phyloP scores from a whole-genome alignment of 192 early-diverging fungal genomes.

The Coemansia erecta region DNA sequence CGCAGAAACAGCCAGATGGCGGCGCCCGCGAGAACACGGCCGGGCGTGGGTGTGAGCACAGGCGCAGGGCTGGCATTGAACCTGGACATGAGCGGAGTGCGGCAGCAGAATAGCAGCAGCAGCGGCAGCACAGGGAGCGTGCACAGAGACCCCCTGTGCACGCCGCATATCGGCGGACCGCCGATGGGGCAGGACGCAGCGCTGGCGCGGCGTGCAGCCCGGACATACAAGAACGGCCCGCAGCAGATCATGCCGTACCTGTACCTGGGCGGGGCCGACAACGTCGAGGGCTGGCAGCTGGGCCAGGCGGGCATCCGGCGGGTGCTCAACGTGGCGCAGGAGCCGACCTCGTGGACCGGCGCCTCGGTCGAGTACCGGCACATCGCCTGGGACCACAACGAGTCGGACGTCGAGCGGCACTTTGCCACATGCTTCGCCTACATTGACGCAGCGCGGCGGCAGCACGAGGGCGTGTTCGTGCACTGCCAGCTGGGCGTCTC shows the following conservation, averaged over 20 bases:
- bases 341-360: conserved; percentile 5
- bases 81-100: too few relatives aligned
- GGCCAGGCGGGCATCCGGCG: conserved; percentile 7
- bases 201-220: conserved; percentile 28
- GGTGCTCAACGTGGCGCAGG: conserved; percentile 37
- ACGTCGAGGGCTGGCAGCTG: conserved; percentile 20
- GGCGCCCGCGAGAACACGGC: too few relatives aligned
- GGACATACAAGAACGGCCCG: conserved; percentile 33
- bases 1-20: too few relatives aligned
- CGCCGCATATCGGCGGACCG: background rate
- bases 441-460: conserved; percentile 61
- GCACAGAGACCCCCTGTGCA: background rate
- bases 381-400: conserved; percentile 72
- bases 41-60: too few relatives aligned
- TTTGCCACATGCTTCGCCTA: conserved; percentile 62
- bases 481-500: conserved; percentile 90
- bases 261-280: conserved; percentile 37
- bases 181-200: conserved; percentile 7
- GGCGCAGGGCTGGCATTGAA: too few relatives aligned
- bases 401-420: conserved; percentile 60
- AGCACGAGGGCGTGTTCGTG: conserved; percentile 66
- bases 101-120: too few relatives aligned
- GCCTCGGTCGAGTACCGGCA: conserved; percentile 59
- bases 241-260: conserved; percentile 48
- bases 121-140: too few relatives aligned